A percentile compares a stretch with the other conserved stretches of the same genome.
These are phyloP conservation scores for Dissoconium aciculare DNA, from an alignment of 2,329 filamentous ascomycete species.

Conservation along the genomic window DNA sequence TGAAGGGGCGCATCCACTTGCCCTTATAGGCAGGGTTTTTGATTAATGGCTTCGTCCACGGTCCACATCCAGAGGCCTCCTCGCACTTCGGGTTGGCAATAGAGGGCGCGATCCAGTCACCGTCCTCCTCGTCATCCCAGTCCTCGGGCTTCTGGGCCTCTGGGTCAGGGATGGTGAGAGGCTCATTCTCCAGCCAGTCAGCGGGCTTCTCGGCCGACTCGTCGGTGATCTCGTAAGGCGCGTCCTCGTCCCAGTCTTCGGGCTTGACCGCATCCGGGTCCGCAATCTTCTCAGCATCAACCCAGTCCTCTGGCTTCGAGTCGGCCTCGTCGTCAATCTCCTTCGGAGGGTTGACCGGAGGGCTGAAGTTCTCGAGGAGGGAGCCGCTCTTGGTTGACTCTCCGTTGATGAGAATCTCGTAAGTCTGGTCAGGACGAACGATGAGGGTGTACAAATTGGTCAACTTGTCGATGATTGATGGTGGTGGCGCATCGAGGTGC, in stretches of 20 bases:
- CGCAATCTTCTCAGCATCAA: constrained; percentile 78
- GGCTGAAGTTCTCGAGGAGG: constrained; percentile 84
- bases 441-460: constrained; percentile 93
- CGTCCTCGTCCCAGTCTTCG: constrained; percentile 98
- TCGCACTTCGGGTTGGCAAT: constrained; percentile 93
- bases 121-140: constrained; percentile 99
- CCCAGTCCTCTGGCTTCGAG: constrained; percentile 88
- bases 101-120: constrained; percentile 84
- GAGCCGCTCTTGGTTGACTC: constrained; percentile 76
- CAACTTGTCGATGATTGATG: constrained; percentile 79
- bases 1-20: constrained; percentile 85
- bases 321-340: constrained; percentile 95
- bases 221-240: constrained; percentile 89
- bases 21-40: constrained; percentile 97
- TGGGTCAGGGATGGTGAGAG: constrained; percentile 69
- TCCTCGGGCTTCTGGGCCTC: constrained; percentile 96
- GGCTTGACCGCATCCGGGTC: constrained; percentile 93
- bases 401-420: constrained; percentile 81
- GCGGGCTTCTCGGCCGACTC: constrained; percentile 81
- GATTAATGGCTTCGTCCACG: constrained; percentile 82
- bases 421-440: constrained; percentile 92
- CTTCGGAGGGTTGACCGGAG: constrained; percentile 80
- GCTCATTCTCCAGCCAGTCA: constrained; percentile 91
- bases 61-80: constrained; percentile 83
- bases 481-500: constrained; percentile 73